Conservation (phyloP, 306 rosid genomes). For the Delonix regia region DNA sequence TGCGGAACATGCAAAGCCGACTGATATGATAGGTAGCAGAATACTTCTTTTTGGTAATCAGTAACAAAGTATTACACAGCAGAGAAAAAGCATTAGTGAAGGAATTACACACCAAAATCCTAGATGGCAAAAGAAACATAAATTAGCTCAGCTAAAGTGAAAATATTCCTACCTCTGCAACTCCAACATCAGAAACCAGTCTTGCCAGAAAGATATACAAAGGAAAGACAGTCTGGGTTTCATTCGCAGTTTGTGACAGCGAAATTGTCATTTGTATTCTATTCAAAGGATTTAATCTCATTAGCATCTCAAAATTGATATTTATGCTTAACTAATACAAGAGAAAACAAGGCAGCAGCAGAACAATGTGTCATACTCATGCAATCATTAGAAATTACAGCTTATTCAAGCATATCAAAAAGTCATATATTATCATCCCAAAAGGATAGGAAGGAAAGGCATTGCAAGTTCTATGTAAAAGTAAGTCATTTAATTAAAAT, state of each 20-base stretch:
- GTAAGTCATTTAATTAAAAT: neutral
- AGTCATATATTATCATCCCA: neutral
- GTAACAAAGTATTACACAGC: conserved; percentile 24
- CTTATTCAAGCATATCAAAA: conserved; percentile 15
- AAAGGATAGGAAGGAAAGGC: conserved; percentile 11
- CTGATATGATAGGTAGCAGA: conserved; percentile 61
- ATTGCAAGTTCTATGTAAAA: conserved; percentile 17
- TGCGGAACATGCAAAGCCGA: conserved; percentile 55
- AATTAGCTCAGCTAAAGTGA: conserved; percentile 27
- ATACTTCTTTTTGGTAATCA: conserved; percentile 43
- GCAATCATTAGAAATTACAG: conserved; percentile 32
- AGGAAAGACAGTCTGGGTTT: conserved; percentile 57
- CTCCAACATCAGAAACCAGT: conserved; percentile 47
- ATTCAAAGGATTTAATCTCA: conserved; percentile 33
- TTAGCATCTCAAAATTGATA: conserved; percentile 38
- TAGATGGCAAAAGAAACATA: neutral
- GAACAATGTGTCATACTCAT: conserved; percentile 1
- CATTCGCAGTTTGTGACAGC: conserved; percentile 46
- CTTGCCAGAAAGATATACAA: conserved; percentile 70
- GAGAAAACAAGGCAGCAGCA: conserved; percentile 21
- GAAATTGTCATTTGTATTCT: conserved; percentile 75
- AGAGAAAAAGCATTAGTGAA: conserved; percentile 24
- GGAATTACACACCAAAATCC: conserved; percentile 7
- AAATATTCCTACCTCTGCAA: conserved; percentile 58
- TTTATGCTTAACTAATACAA: conserved; percentile 14